These are phyloP conservation scores for Penicillium lagena DNA, from an alignment of 495 filamentous ascomycete genomes.

Conservation along the genomic window DNA sequence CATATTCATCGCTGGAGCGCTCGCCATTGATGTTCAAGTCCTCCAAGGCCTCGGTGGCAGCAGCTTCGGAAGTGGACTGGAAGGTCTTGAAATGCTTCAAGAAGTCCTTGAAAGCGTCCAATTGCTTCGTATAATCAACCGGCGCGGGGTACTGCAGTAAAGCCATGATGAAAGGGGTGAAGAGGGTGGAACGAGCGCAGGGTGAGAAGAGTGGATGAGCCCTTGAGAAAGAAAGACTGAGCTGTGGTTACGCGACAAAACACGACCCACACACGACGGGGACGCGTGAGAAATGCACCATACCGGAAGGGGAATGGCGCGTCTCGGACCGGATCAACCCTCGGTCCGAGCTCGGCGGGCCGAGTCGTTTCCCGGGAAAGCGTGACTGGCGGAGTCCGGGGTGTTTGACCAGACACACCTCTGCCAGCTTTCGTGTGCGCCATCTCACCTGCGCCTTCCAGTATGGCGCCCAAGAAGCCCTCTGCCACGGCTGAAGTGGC, in stretches of 20 bases:
- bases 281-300: conserved; percentile 10
- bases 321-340: conserved; percentile 22
- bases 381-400: conserved; percentile 18
- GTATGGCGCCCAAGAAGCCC: conserved; percentile 62
- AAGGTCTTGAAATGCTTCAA: conserved; percentile 80
- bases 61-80: conserved; percentile 59
- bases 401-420: conserved; percentile 7
- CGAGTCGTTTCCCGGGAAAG: background rate
- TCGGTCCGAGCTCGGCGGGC: conserved; percentile 22
- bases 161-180: conserved; percentile 54
- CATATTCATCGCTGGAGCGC: conserved; percentile 86
- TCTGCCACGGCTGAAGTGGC: conserved; percentile 70
- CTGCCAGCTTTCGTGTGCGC: conserved; percentile 4
- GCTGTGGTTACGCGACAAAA: conserved; percentile 2
- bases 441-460: conserved; percentile 12
- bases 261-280: conserved; percentile 5
- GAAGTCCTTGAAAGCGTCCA: conserved; percentile 84
- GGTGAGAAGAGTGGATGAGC: conserved; percentile 16
- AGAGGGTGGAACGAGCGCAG: conserved; percentile 10
- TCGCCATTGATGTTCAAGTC: conserved; percentile 83
- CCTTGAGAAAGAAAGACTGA: conserved; percentile 6
- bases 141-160: conserved; percentile 65
- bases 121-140: conserved; percentile 82
- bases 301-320: conserved; percentile 5
- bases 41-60: conserved; percentile 68